phyloP scores from a whole-genome alignment of 768 basidiomycete species.

The Pilatotrama ljubarskyi region DNA sequence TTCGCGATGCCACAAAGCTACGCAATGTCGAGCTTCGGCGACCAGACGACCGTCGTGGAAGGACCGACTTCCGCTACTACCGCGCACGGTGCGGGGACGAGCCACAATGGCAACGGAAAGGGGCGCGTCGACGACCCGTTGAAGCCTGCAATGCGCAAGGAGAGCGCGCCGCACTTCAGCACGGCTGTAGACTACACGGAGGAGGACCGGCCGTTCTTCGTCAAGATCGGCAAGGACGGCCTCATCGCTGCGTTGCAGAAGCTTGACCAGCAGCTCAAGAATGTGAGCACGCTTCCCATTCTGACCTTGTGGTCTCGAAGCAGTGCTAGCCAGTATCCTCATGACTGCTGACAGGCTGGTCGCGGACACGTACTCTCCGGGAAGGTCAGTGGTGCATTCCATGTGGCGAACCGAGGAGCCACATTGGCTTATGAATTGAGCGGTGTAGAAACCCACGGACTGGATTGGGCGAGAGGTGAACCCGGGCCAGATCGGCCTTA shows the following conservation, averaged over 20 bases:
- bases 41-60: slow-evolving; percentile 47
- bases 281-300: slow-evolving; percentile 38
- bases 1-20: background rate
- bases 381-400: slow-evolving; percentile 49
- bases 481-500: slow-evolving; percentile 71
- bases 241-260: slow-evolving; percentile 68
- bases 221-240: slow-evolving; percentile 67
- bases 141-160: slow-evolving; percentile 9
- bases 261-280: slow-evolving; percentile 61
- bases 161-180: slow-evolving; percentile 37
- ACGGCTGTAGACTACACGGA: slow-evolving; percentile 49
- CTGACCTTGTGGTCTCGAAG: background rate
- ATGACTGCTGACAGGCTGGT: slow-evolving; percentile 45
- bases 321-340: background rate
- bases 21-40: slow-evolving; percentile 36
- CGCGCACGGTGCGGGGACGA: slow-evolving; percentile 10
- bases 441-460: slow-evolving; percentile 50
- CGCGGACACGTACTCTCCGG: slow-evolving; percentile 58
- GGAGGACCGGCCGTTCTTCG: slow-evolving; percentile 68
- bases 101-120: slow-evolving; percentile 1
- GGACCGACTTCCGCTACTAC: slow-evolving; percentile 29
- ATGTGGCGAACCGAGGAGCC: too few species aligned
- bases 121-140: slow-evolving; percentile 9
- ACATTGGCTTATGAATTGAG: background rate
- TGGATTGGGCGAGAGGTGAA: slow-evolving; percentile 74